Percentiles rank a stretch among this genome's conserved stretches.
These are phyloP conservation scores for Gossypium mustelinum DNA, from an alignment of 345 rosid genomes.

Conservation along the genomic window DNA sequence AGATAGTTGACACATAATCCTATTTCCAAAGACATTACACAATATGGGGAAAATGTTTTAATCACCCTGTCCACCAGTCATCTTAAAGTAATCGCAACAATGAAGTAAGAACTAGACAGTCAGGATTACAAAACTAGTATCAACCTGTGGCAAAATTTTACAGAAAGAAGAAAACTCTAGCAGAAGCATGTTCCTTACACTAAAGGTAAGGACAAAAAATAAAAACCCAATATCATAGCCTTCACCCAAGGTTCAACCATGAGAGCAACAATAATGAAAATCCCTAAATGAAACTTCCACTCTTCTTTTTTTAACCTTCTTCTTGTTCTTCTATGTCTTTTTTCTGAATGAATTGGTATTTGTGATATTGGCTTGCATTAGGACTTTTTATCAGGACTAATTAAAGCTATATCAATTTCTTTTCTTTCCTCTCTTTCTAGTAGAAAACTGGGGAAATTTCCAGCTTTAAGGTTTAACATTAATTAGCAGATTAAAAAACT, in stretches of 20 bases:
- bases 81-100: background rate
- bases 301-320: no score
- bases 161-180: background rate
- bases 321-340: no score
- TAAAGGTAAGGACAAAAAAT: background rate
- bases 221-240: background rate
- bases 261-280: background rate
- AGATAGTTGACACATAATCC: constrained; percentile 94
- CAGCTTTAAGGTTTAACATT: background rate
- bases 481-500: background rate
- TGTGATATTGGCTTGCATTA: no score
- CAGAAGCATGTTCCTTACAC: background rate
- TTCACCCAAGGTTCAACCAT: background rate
- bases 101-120: background rate
- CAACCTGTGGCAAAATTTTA: background rate
- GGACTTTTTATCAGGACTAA: background rate
- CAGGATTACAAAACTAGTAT: background rate
- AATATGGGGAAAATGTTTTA: constrained; percentile 4
- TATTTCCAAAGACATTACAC: constrained; percentile 30
- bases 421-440: background rate
- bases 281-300: background rate
- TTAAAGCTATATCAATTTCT: background rate
- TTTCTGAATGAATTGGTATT: no score
- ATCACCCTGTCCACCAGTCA: background rate
- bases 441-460: background rate